phyloP scores from a whole-genome alignment of 352 stramenopile genomes.

The Phytophthora kernoviae region DNA sequence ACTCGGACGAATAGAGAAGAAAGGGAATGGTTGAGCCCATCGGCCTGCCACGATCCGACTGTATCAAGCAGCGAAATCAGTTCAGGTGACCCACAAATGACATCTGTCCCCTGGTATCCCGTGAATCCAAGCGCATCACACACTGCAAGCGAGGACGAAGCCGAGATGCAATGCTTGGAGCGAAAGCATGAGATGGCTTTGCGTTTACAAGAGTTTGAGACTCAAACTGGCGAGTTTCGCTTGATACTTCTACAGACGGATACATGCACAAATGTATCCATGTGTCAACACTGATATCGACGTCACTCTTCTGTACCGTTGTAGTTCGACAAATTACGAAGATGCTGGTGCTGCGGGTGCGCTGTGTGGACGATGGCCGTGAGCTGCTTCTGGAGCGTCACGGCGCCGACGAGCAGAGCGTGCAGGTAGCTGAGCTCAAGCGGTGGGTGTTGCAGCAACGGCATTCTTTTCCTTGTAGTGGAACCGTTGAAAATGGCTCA shows the following conservation, averaged over 20 bases:
- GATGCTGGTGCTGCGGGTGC: constrained; percentile 51
- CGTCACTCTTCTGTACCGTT: too few species aligned
- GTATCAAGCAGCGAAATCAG: constrained; percentile 21
- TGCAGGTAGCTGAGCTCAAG: constrained; percentile 62
- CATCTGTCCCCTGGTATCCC: too few species aligned
- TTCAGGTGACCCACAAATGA: constrained; percentile 15
- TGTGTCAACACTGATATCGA: not conserved
- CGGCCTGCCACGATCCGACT: not conserved
- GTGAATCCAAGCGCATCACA: too few species aligned
- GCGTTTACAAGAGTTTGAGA: too few species aligned
- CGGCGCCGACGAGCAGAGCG: constrained; percentile 36
- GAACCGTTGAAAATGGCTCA: not conserved
- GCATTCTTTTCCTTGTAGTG: constrained; percentile 8
- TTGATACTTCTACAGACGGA: too few species aligned
- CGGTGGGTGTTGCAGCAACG: constrained; percentile 43
- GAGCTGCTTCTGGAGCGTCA: constrained; percentile 60
- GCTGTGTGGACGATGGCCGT: constrained; percentile 54
- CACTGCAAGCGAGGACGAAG: too few species aligned
- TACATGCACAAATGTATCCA: not conserved
- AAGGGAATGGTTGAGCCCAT: not conserved
- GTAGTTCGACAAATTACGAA: too few species aligned
- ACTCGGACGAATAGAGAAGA: too few species aligned
- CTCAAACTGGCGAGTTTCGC: too few species aligned
- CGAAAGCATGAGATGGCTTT: too few species aligned
- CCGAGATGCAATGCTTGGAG: too few species aligned